These are phyloP conservation scores for Pythium aphanidermatum DNA, from an alignment of 352 stramenopile genomes.

Conservation along the genomic window DNA sequence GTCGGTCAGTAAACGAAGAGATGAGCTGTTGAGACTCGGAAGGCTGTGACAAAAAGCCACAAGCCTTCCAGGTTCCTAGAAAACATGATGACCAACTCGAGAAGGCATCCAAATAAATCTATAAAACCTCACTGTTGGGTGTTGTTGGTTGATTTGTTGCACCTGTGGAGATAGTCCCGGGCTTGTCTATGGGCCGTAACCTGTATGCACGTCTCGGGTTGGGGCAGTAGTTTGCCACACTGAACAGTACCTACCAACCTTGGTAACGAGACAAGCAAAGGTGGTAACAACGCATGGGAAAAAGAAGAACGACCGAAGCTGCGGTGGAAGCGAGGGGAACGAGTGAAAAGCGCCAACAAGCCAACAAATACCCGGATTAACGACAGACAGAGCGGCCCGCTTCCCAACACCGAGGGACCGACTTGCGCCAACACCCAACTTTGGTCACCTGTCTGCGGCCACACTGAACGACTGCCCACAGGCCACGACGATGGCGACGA, in stretches of 20 bases:
- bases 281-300: not conserved
- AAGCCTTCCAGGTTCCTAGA: too few relatives aligned
- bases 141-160: not conserved
- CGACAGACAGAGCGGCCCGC: too few relatives aligned
- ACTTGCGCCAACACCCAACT: not conserved
- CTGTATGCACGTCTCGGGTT: not conserved
- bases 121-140: conserved; percentile 9
- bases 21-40: too few relatives aligned
- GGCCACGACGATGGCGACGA: too few relatives aligned
- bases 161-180: too few relatives aligned
- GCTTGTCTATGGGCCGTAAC: not conserved
- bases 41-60: too few relatives aligned
- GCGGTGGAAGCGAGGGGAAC: conserved; percentile 13
- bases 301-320: conserved; percentile 2
- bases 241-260: not conserved
- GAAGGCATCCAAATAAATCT: conserved; percentile 3
- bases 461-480: too few relatives aligned
- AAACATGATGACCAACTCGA: not conserved
- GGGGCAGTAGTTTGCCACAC: not conserved
- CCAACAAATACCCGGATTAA: too few relatives aligned
- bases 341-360: conserved; percentile 12
- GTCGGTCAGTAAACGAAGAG: too few relatives aligned
- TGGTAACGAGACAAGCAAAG: conserved; percentile 5
- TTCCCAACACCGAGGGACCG: too few relatives aligned
- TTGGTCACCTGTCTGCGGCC: too few relatives aligned